Base-by-base conservation (phyloP, 2,329 filamentous ascomycete species). In the Chrysoporthe puriensis region DNA sequence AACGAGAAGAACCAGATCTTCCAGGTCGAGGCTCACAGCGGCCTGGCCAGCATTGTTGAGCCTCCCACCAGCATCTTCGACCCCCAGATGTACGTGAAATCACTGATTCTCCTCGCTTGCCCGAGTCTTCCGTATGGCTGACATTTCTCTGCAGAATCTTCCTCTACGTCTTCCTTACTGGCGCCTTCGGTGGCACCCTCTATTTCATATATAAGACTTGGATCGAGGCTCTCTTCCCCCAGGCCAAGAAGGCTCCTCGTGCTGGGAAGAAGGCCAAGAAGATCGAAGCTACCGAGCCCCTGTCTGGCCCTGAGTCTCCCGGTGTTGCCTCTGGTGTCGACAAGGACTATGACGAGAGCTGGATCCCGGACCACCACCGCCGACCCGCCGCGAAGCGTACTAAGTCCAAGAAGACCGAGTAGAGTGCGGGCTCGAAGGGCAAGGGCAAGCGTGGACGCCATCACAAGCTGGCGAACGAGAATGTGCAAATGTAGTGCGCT, bases 131-230 rank as follows among this genome's bases (percentile, higher is more conserved):
- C 42, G 21, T 7, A 1, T 40, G 40, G 44, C 59, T 50, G n/a
- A 68, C 21, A 43, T 26, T 4, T 21, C 16, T 14, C 16, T 18
- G 16, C 66, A 98, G 96, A 78, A 93, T 98, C 83, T 99, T 99
- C 89, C 89, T 99, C 71, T 98, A 98, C 85, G 85, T 97, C 78
- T 90, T 98, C 84, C 91, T 99, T 74, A 84, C 90, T 64, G 90
- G 86, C 70, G 87, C 86, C 71, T 96, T 97, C 78, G 88, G 82
- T 72, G 94, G 91, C 70, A 93, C 90, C 64, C 88, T 91, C 78
- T 97, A 95, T 88, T 97, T 97, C 81, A 93, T 97, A 83, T 99
- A 99, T 88, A 96, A 91, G 84, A 97, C 95, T 76, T 98, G 95
- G 94, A 91, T 99, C 81, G 92, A 94, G 75, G 90, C 94, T 16